Conservation (phyloP, 345 rosid species). For the Cochlearia excelsa region DNA sequence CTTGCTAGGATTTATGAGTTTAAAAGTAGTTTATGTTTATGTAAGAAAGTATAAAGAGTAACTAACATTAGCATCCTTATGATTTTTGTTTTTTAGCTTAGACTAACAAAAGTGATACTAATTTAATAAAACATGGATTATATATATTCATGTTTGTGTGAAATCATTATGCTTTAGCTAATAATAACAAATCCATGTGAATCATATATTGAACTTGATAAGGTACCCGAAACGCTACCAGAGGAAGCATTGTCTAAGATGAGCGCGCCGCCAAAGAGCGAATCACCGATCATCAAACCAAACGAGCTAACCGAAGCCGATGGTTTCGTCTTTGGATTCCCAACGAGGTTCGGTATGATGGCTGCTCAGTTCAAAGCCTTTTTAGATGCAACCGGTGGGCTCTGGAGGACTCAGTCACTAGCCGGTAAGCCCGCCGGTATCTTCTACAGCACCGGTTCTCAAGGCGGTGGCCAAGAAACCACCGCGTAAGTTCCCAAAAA, state of each 20-base stretch:
- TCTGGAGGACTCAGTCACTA: conserved; percentile 89
- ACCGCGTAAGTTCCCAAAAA: conserved; percentile 63
- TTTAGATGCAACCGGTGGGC: conserved; percentile 87
- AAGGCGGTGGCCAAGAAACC: conserved; percentile 98
- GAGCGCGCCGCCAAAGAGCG: conserved; percentile 90
- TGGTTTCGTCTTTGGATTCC: conserved; percentile 87
- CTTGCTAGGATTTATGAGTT: too few relatives aligned
- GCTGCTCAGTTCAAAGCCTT: conserved; percentile 97
- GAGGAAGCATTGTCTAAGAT: conserved; percentile 79
- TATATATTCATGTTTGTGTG: too few relatives aligned
- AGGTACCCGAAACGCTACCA: conserved; percentile 92
- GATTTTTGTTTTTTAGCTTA: too few relatives aligned
- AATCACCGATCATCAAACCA: conserved; percentile 72
- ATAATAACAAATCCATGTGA: background rate
- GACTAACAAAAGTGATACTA: too few relatives aligned
- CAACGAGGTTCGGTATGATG: conserved; percentile 99
- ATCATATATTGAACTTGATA: conserved; percentile 1
- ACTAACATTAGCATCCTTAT: too few relatives aligned
- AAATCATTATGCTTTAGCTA: background rate
- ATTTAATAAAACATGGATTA: too few relatives aligned
- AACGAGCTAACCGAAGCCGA: conserved; percentile 82
- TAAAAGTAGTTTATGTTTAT: too few relatives aligned
- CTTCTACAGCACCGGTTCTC: conserved; percentile 96
- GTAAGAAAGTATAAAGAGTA: too few relatives aligned
- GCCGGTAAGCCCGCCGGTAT: conserved; percentile 98